phyloP scores from a whole-genome alignment of 345 rosid genomes.

The Populus simonii region DNA sequence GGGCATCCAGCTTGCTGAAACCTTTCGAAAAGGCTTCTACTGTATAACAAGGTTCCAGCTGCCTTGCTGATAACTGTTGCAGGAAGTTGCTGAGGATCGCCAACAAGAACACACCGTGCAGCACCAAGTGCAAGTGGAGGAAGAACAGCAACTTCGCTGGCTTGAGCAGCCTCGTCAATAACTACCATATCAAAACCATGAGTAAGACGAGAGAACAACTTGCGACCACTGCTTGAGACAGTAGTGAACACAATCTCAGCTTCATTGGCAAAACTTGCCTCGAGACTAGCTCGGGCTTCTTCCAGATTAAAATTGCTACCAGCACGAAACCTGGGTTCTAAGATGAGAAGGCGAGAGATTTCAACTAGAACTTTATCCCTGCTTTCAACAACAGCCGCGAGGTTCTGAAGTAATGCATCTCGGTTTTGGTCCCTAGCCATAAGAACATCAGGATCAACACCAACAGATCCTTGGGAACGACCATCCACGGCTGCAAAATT shows the following conservation, averaged over 20 bases:
- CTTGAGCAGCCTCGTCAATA: slow-evolving; percentile 99
- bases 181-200: slow-evolving; percentile 99
- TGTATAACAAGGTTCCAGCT: slow-evolving; percentile 89
- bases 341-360: slow-evolving; percentile 91
- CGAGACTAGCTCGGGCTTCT: slow-evolving; percentile 95
- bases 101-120: slow-evolving; percentile 95
- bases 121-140: slow-evolving; percentile 98
- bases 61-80: slow-evolving; percentile 99
- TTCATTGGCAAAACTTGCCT: slow-evolving; percentile 98
- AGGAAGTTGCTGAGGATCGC: slow-evolving; percentile 99
- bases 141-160: slow-evolving; percentile 92
- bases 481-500: slow-evolving; percentile 66
- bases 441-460: slow-evolving; percentile 93
- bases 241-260: slow-evolving; percentile 99
- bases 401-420: slow-evolving; percentile 77
- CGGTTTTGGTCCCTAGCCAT: slow-evolving; percentile 88
- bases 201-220: slow-evolving; percentile 88
- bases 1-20: slow-evolving; percentile 99
- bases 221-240: slow-evolving; percentile 98
- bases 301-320: slow-evolving; percentile 83
- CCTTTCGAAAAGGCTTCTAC: slow-evolving; percentile 98
- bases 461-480: slow-evolving; percentile 94
- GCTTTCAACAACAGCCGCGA: slow-evolving; percentile 90
- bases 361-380: slow-evolving; percentile 96
- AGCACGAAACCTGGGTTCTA: slow-evolving; percentile 73